Conservation (phyloP, 805 yeast species). For the Suhomyces faveliae region DNA sequence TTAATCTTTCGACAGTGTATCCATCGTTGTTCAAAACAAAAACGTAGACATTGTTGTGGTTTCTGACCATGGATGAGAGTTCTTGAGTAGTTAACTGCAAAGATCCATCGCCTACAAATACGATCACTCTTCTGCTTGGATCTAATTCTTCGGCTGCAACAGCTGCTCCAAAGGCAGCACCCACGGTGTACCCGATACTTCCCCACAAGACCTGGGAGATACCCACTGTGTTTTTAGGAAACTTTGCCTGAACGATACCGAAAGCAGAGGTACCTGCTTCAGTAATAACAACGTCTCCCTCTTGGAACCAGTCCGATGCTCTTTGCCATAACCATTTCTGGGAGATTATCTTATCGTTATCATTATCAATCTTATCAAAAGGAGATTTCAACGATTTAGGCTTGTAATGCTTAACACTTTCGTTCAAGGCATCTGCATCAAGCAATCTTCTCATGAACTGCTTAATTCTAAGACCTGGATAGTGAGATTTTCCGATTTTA, state of each 20-base stretch:
- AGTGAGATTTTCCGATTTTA: constrained; percentile 16
- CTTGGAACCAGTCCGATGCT: constrained; percentile 24
- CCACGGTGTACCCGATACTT: constrained; percentile 28
- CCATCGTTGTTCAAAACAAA: constrained; percentile 43
- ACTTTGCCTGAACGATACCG: constrained; percentile 26
- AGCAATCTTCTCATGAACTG: constrained; percentile 13
- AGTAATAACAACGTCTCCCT: constrained; percentile 27
- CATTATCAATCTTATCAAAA: constrained; percentile 9
- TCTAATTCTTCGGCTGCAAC: constrained; percentile 25
- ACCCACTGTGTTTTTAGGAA: constrained; percentile 24
- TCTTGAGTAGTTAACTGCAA: constrained; percentile 44
- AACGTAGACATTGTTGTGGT: constrained; percentile 34
- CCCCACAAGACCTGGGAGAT: constrained; percentile 31
- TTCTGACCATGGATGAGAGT: constrained; percentile 36
- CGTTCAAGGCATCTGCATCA: constrained; percentile 6
- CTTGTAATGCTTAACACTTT: constrained; percentile 10
- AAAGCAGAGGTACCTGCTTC: constrained; percentile 30
- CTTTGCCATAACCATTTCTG: constrained; percentile 28
- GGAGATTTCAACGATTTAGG: constrained; percentile 16
- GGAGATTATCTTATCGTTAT: constrained; percentile 12
- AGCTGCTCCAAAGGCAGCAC: constrained; percentile 29
- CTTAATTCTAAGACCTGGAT: constrained; percentile 21
- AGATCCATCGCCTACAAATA: constrained; percentile 44
- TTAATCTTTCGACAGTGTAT: constrained; percentile 40
- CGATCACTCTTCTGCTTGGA: constrained; percentile 29